Conservation (phyloP, 2,329 filamentous ascomycete genomes). For the Tetracladium maxilliforme region DNA sequence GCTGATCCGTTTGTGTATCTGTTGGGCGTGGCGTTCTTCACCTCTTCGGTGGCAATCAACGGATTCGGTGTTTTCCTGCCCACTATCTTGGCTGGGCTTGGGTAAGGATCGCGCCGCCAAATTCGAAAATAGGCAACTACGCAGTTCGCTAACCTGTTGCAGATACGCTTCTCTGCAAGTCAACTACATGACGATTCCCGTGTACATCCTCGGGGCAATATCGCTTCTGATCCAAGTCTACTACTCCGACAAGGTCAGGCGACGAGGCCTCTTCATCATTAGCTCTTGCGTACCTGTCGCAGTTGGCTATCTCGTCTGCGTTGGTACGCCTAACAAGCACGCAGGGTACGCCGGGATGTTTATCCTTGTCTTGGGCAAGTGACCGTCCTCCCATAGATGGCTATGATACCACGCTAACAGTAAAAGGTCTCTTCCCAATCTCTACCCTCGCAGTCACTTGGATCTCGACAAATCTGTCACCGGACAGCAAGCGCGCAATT, state of each 20-base stretch:
- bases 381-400: too few species aligned
- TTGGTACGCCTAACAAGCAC: constrained; percentile 11
- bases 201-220: constrained; percentile 15
- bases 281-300: constrained; percentile 13
- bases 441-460: constrained; percentile 13
- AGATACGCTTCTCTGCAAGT: constrained; percentile 10
- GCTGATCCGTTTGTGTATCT: constrained; percentile 16
- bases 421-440: constrained; percentile 13
- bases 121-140: too few species aligned
- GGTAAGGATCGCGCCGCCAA: too few species aligned
- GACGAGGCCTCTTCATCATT: constrained; percentile 15
- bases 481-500: constrained; percentile 17
- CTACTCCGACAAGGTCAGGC: constrained; percentile 15
- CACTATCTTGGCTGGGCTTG: constrained; percentile 9
- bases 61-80: constrained; percentile 18
- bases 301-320: constrained; percentile 16
- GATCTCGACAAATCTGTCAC: constrained; percentile 17
- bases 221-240: constrained; percentile 10
- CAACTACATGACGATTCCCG: constrained; percentile 19
- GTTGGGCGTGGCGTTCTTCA: constrained; percentile 15
- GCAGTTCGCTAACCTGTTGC: too few species aligned
- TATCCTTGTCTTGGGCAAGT: constrained; percentile 10
- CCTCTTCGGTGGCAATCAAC: constrained; percentile 15
- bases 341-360: constrained; percentile 20
- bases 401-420: too few species aligned